These are phyloP conservation scores for Oryza meridionalis DNA, from an alignment of 176 grass and related monocot genomes.

Conservation along the genomic window DNA sequence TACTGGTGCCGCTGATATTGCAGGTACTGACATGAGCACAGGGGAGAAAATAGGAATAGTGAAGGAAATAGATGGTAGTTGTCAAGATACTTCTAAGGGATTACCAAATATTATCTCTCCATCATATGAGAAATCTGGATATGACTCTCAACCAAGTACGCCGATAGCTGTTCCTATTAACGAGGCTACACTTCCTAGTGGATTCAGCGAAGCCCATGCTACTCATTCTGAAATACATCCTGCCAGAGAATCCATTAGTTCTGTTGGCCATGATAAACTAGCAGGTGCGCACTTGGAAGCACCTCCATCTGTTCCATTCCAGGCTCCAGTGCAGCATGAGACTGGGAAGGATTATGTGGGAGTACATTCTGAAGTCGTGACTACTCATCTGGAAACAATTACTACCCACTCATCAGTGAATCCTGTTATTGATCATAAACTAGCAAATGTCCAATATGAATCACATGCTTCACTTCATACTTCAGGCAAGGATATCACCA, in stretches of 20 bases:
- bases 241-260: conserved; percentile 33
- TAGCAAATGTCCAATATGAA: conserved; percentile 26
- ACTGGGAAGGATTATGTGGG: conserved; percentile 42
- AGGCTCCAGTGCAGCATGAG: conserved; percentile 45
- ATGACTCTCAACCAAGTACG: conserved; percentile 61
- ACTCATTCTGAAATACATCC: conserved; percentile 50
- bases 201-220: conserved; percentile 30
- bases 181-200: conserved; percentile 48
- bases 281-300: conserved; percentile 24
- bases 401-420: conserved; percentile 36
- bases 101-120: conserved; percentile 50
- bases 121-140: conserved; percentile 46
- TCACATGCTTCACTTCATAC: conserved; percentile 37
- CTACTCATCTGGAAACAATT: conserved; percentile 5
- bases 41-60: conserved; percentile 43
- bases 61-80: conserved; percentile 44
- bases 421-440: conserved; percentile 39
- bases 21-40: conserved; percentile 27
- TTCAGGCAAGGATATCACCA: conserved; percentile 41
- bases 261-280: conserved; percentile 36
- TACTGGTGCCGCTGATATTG: conserved; percentile 28
- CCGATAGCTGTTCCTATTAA: conserved; percentile 55
- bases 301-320: conserved; percentile 31
- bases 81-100: conserved; percentile 46
- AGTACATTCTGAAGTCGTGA: conserved; percentile 27